Evolutionary conservation across 352 stramenopile species (phyloP).

Genomic region (Aphanomyces euteiches): DNA sequence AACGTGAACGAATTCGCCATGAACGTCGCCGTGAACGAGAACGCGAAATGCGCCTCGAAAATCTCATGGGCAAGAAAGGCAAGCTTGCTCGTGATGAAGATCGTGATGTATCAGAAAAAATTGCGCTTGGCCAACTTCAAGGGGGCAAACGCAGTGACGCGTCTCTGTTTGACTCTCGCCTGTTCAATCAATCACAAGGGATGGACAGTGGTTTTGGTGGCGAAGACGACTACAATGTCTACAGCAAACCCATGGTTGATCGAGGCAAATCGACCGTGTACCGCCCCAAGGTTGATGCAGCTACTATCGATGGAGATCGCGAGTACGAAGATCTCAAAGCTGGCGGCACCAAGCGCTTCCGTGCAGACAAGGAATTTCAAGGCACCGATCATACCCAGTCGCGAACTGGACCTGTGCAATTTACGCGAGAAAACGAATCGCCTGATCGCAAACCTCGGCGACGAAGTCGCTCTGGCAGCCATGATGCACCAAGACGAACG

Average conservation of each 20-base stretch:
- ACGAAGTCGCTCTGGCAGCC: constrained; percentile 24
- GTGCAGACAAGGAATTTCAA: constrained; percentile 86
- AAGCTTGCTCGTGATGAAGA: constrained; percentile 93
- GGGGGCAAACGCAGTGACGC: constrained; percentile 81
- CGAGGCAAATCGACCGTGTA: constrained; percentile 87
- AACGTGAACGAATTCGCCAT: constrained; percentile 75
- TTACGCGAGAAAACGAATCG: constrained; percentile 57
- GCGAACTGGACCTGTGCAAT: constrained; percentile 82
- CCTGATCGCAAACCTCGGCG: constrained; percentile 23
- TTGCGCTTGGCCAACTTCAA: constrained; percentile 95
- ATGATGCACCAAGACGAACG: not conserved
- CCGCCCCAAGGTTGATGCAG: constrained; percentile 84
- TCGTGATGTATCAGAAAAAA: constrained; percentile 98
- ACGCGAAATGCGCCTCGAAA: constrained; percentile 92
- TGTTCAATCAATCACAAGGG: constrained; percentile 98
- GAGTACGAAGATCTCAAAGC: constrained; percentile 91
- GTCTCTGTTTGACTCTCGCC: constrained; percentile 93
- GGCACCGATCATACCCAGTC: constrained; percentile 57
- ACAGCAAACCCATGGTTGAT: constrained; percentile 96
- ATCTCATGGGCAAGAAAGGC: constrained; percentile 83
- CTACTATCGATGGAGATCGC: constrained; percentile 75
- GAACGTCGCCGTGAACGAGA: constrained; percentile 95
- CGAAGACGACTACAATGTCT: constrained; percentile 98
- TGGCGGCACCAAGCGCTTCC: constrained; percentile 75
- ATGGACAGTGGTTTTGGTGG: constrained; percentile 94